Conservation (phyloP, 2,329 filamentous ascomycete genomes). For the Pestalotiopsis sp. region DNA sequence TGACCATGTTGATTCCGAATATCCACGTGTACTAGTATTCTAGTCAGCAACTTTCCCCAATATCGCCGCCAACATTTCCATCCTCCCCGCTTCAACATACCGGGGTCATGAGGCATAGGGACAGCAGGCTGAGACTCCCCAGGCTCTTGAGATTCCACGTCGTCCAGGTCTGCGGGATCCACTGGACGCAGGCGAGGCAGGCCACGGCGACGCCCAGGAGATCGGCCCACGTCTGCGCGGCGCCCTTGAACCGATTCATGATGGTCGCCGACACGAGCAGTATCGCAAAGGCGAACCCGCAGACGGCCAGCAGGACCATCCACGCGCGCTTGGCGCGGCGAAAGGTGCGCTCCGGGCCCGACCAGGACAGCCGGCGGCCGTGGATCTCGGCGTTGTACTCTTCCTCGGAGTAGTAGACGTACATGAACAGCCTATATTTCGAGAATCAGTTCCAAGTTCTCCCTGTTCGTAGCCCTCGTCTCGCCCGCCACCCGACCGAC, state of each 20-base stretch:
- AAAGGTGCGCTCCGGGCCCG: constrained; percentile 25
- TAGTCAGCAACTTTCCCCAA: neutral
- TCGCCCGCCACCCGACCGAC: neutral
- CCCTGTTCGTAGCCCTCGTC: neutral
- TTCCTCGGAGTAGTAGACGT: constrained; percentile 27
- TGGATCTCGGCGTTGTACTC: constrained; percentile 26
- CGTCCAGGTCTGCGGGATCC: constrained; percentile 20
- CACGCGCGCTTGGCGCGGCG: constrained; percentile 25
- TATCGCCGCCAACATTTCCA: neutral
- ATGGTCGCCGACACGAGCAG: constrained; percentile 18
- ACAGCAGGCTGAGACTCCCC: constrained; percentile 19
- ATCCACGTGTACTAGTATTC: constrained; percentile 24
- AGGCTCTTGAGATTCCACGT: constrained; percentile 17
- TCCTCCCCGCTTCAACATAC: neutral
- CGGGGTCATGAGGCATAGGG: constrained; percentile 15
- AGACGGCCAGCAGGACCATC: constrained; percentile 20
- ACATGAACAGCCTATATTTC: constrained; percentile 16
- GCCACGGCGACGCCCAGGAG: constrained; percentile 19
- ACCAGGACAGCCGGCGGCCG: constrained; percentile 23
- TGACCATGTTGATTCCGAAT: constrained; percentile 19
- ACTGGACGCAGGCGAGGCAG: constrained; percentile 21
- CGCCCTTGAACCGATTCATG: constrained; percentile 15
- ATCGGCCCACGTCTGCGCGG: constrained; percentile 21
- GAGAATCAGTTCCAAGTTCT: neutral
- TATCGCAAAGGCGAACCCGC: constrained; percentile 17